Percentiles rank a stretch among this genome's conserved stretches.
phyloP scores from a whole-genome alignment of 2,329 filamentous ascomycete genomes.

The Huntiella omanensis region DNA sequence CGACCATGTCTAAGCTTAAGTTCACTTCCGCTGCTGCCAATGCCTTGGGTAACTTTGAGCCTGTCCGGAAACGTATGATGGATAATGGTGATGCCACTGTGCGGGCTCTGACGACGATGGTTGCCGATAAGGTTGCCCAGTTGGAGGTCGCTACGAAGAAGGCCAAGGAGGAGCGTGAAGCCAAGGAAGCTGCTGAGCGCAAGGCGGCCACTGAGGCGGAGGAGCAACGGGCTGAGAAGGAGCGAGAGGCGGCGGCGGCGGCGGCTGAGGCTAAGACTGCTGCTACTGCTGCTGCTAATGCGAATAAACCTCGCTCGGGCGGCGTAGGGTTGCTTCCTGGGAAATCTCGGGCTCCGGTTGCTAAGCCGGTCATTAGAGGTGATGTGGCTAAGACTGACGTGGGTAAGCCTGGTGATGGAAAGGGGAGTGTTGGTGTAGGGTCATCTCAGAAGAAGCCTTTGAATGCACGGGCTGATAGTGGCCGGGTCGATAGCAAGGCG shows the following conservation, averaged over 20 bases:
- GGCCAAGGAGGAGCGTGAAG: constrained; percentile 14
- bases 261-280: background rate
- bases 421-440: background rate
- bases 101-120: constrained; percentile 40
- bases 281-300: constrained; percentile 10
- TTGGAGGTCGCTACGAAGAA: constrained; percentile 23
- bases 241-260: background rate
- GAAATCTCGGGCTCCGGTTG: constrained; percentile 23
- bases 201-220: constrained; percentile 13
- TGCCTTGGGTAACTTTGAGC: constrained; percentile 34
- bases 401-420: constrained; percentile 12
- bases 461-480: constrained; percentile 15
- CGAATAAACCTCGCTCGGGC: constrained; percentile 17
- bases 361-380: constrained; percentile 23
- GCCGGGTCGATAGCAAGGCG: background rate
- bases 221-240: background rate
- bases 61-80: constrained; percentile 41
- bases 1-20: constrained; percentile 43
- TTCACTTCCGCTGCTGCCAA: constrained; percentile 35
- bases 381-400: constrained; percentile 13
- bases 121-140: constrained; percentile 19
- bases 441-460: constrained; percentile 13
- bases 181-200: constrained; percentile 13
- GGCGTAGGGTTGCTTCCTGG: constrained; percentile 23
- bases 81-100: constrained; percentile 47